Evolutionary conservation across 306 rosid species (phyloP).

Genomic region (Begonia fuchsioides): DNA sequence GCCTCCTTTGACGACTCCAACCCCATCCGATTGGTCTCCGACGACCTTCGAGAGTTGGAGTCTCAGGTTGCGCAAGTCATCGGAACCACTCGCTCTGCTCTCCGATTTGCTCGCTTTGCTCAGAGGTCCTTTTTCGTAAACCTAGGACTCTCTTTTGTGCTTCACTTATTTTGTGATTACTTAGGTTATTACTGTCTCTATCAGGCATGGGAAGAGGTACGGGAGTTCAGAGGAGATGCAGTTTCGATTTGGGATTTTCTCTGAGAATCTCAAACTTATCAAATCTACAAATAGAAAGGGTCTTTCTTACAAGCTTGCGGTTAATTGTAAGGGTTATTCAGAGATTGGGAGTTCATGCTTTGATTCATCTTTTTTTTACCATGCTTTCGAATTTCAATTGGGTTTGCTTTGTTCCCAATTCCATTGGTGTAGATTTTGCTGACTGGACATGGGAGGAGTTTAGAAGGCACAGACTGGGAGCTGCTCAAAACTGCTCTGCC

Average conservation of each 20-base stretch:
- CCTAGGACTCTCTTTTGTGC: too few relatives aligned
- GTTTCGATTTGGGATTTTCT: conserved; percentile 49
- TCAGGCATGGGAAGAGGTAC: conserved; percentile 52
- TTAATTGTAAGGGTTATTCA: conserved; percentile 41
- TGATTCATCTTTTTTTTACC: background rate
- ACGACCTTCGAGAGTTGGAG: conserved; percentile 35
- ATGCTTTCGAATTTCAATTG: background rate
- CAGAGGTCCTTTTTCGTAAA: conserved; percentile 13
- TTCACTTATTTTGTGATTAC: background rate
- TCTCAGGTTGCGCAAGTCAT: conserved; percentile 34
- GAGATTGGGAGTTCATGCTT: background rate
- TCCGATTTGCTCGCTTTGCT: conserved; percentile 72
- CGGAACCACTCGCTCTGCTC: conserved; percentile 40
- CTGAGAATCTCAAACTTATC: conserved; percentile 44
- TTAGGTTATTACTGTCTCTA: background rate
- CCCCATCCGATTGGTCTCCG: conserved; percentile 50
- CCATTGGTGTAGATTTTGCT: conserved; percentile 42
- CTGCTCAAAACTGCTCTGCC: conserved; percentile 96
- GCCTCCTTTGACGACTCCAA: conserved; percentile 60
- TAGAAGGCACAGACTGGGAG: conserved; percentile 51
- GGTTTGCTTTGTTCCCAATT: background rate
- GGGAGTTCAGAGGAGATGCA: conserved; percentile 53
- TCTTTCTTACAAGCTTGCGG: conserved; percentile 49
- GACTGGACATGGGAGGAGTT: conserved; percentile 98
- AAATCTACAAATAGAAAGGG: conserved; percentile 51